These are phyloP conservation scores for Manihot esculenta DNA, from an alignment of 441 rosid genomes.

Conservation along the genomic window DNA sequence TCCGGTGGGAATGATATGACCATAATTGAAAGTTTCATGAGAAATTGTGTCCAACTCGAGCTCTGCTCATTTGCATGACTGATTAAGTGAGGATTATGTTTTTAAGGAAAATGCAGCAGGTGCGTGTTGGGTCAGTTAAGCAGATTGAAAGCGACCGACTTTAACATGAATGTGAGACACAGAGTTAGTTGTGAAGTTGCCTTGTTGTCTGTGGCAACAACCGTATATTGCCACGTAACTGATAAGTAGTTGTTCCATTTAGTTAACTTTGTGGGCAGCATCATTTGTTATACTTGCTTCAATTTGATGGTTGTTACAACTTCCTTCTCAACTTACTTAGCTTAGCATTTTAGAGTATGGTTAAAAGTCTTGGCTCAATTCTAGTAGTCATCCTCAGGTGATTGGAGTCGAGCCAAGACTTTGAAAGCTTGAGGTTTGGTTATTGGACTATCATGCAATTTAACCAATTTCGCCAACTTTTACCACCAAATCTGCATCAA, in stretches of 20 bases:
- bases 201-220: neutral
- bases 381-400: too few species aligned
- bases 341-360: neutral
- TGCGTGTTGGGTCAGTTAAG: neutral
- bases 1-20: neutral
- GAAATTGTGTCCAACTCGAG: neutral
- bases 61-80: conserved; percentile 1
- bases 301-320: neutral
- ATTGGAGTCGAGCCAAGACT: too few species aligned
- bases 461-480: too few species aligned
- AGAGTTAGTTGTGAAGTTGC: neutral
- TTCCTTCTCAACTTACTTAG: conserved; percentile 4
- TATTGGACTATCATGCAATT: too few species aligned
- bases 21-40: neutral
- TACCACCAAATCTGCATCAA: too few species aligned
- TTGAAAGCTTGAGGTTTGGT: too few species aligned
- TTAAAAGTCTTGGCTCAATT: too few species aligned
- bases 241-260: neutral
- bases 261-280: neutral
- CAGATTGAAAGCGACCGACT: conserved; percentile 17
- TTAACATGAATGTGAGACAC: neutral
- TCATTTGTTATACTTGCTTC: conserved; percentile 15
- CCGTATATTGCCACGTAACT: neutral
- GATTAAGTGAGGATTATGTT: conserved; percentile 4
- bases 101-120: neutral